Evolutionary conservation across 257 asterid species (phyloP), one percentile per base, ranked within the genome.

Genomic region (Euphrasia confusa): DNA sequence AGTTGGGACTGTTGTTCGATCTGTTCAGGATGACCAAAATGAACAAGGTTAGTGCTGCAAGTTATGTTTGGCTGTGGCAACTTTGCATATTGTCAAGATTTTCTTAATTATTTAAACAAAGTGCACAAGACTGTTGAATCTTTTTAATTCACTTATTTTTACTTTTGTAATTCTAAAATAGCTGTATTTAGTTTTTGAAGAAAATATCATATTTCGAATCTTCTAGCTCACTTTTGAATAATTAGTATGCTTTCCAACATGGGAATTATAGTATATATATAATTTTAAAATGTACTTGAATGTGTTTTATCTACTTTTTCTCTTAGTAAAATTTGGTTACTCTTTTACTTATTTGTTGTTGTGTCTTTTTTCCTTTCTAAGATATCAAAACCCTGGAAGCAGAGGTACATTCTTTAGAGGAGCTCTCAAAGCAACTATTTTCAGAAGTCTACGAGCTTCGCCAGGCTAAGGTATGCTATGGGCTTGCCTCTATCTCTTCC

Each of bases 401-500:
- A 47, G 99, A 93, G 77, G 97, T 87, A 64, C 95, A 85, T 73
- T 83, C 95, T 67, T 67, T 93, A 72, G 99, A 93, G 75, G 99
- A 93, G 78, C 99, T 93, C 55, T 83, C 97, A 21, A 93, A 89
- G 74, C 96, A 84, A 73, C 81, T 93, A 39, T 93, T 93, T 77
- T 62, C 89, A 81, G 99, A 93, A 72, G 83, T 89, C 54, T 93
- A 87, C 77, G 99, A 93, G 88, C 97, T 93, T 72, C 99, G 97
- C 67, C 99, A 93, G 80, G 99, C 99, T 72, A 93, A 93, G 97
- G 99, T 93, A 58, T 64, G 45, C 42, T 49, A 58, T 64, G 64
- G 64, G 73, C 45, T 40, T 60, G 44, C 9, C 50, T 44, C 15
- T 54, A 42, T 58, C 53, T 30, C 70, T 55, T 70, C 49, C 66